Percentiles rank a stretch among this genome's conserved stretches.
Evolutionary conservation across 257 asterid genomes (phyloP).

Genomic region (Paraleonurus japonicus): DNA sequence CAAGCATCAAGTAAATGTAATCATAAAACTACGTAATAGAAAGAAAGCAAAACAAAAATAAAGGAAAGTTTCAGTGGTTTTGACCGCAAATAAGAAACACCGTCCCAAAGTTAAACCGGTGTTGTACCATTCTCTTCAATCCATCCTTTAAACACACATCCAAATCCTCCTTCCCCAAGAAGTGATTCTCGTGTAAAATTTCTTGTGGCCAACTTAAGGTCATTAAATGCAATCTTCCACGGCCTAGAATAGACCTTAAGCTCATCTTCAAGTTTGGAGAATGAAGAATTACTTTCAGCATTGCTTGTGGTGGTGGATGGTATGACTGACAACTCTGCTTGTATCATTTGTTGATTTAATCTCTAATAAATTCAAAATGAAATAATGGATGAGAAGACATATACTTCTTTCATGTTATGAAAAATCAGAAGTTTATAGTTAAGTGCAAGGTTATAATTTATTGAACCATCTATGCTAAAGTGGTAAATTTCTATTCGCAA

Average conservation of each 20-base stretch:
- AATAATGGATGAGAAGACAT: conserved; percentile 25
- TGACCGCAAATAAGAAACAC: conserved; percentile 96
- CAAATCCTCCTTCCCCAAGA: too few relatives aligned
- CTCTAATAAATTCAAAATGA: too few relatives aligned
- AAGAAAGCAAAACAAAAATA: too few relatives aligned
- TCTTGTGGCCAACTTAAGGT: conserved; percentile 86
- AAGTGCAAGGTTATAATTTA: not conserved
- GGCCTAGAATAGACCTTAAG: conserved; percentile 80
- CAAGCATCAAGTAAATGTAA: too few relatives aligned
- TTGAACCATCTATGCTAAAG: not conserved
- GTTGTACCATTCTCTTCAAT: conserved; percentile 97
- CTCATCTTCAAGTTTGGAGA: conserved; percentile 80
- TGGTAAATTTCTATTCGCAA: too few relatives aligned
- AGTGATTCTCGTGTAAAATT: conserved; percentile 98
- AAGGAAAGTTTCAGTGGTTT: too few relatives aligned
- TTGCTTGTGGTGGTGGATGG: conserved; percentile 72
- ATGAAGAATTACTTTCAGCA: conserved; percentile 69
- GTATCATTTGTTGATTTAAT: conserved; percentile 60
- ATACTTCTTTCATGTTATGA: not conserved
- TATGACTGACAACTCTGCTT: conserved; percentile 50
- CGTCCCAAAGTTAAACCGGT: conserved; percentile 95
- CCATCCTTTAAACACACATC: too few relatives aligned
- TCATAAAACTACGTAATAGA: too few relatives aligned
- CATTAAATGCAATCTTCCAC: conserved; percentile 78
- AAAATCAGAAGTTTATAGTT: not conserved